These are phyloP conservation scores for Xylaria polymorpha DNA, from an alignment of 2,329 filamentous ascomycete genomes.

Conservation along the genomic window DNA sequence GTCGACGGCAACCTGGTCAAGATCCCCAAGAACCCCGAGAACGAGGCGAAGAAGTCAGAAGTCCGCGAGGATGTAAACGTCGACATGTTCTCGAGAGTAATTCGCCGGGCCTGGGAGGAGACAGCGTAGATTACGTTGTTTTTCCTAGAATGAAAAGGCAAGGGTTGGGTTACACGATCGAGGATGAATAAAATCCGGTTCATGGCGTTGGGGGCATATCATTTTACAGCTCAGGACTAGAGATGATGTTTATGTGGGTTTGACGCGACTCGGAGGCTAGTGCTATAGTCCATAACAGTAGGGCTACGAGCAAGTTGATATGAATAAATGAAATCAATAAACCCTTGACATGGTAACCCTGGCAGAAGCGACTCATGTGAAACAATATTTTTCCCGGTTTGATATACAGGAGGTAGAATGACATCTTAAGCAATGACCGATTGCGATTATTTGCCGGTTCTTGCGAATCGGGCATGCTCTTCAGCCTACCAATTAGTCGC, in stretches of 20 bases:
- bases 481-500: no score
- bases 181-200: constrained; percentile 30
- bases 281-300: constrained; percentile 33
- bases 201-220: constrained; percentile 43
- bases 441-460: neutral
- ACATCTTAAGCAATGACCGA: neutral
- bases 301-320: constrained; percentile 39
- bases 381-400: no score
- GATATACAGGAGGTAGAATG: neutral
- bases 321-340: constrained; percentile 42
- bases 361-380: neutral
- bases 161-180: constrained; percentile 20
- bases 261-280: constrained; percentile 11
- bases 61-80: constrained; percentile 96
- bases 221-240: constrained; percentile 31
- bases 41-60: constrained; percentile 95
- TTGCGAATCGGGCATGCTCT: neutral
- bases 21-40: constrained; percentile 93
- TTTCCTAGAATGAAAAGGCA: neutral
- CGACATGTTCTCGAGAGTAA: constrained; percentile 83
- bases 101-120: constrained; percentile 88
- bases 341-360: neutral
- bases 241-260: constrained; percentile 31
- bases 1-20: constrained; percentile 75
- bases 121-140: constrained; percentile 60